Percentiles rank a stretch among this genome's conserved stretches.
Conservation (phyloP, 768 basidiomycete species). For the Sutorius australiensis region DNA sequence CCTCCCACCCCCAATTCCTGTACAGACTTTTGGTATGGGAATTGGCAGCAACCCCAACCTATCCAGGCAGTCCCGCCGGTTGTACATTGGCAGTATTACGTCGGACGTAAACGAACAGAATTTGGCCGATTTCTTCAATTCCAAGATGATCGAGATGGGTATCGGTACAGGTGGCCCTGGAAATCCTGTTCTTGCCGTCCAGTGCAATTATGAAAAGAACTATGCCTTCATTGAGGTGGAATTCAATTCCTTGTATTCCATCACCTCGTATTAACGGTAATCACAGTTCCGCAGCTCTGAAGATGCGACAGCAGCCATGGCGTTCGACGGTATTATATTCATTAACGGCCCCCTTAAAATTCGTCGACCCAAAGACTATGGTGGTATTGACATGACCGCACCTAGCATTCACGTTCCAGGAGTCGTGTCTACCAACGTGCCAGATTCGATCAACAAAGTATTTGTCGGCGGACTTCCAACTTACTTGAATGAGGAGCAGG, state of each 20-base stretch:
- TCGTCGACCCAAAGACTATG: slow-evolving; percentile 95
- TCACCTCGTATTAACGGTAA: slow-evolving; percentile 6
- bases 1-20: slow-evolving; percentile 77
- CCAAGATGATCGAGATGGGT: slow-evolving; percentile 90
- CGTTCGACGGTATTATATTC: slow-evolving; percentile 96
- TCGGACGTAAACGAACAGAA: slow-evolving; percentile 92
- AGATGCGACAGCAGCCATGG: slow-evolving; percentile 95
- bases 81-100: slow-evolving; percentile 97
- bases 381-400: slow-evolving; percentile 63
- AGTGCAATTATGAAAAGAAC: slow-evolving; percentile 98
- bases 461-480: slow-evolving; percentile 95
- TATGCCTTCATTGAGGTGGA: slow-evolving; percentile 97
- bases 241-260: slow-evolving; percentile 3
- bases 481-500: slow-evolving; percentile 97
- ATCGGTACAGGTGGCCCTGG: slow-evolving; percentile 82
- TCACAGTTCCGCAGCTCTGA: slow-evolving; percentile 94
- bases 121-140: slow-evolving; percentile 91
- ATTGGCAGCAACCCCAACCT: slow-evolving; percentile 84
- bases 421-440: slow-evolving; percentile 93
- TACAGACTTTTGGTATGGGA: slow-evolving; percentile 83
- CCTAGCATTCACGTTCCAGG: slow-evolving; percentile 85
- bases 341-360: slow-evolving; percentile 95
- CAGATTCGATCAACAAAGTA: slow-evolving; percentile 96
- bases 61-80: slow-evolving; percentile 87
- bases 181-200: slow-evolving; percentile 88